Conservation (phyloP, 2,329 filamentous ascomycete genomes). For the Pseudopyricularia cyperi region DNA sequence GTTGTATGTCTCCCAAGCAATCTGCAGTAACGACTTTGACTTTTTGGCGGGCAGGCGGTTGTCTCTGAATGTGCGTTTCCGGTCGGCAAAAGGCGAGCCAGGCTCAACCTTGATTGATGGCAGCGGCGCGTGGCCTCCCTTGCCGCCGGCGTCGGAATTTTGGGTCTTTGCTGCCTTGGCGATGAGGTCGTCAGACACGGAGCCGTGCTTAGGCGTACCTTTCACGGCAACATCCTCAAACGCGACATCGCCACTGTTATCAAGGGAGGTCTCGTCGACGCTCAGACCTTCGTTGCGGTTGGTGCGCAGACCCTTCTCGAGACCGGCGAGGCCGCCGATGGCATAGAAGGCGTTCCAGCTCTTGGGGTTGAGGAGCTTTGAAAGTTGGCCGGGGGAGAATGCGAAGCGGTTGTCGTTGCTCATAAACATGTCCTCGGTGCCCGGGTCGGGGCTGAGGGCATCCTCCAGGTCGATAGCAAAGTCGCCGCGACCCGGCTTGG, state of each 20-base stretch:
- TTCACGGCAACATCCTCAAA: slow-evolving; percentile 49
- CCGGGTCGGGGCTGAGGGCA: slow-evolving; percentile 55
- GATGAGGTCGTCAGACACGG: slow-evolving; percentile 7
- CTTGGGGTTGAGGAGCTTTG: slow-evolving; percentile 71
- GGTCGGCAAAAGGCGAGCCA: background rate
- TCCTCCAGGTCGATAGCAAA: slow-evolving; percentile 25
- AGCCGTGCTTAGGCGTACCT: slow-evolving; percentile 20
- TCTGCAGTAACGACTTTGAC: slow-evolving; percentile 9
- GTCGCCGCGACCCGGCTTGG: background rate
- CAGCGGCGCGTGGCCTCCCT: background rate
- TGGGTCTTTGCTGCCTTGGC: background rate
- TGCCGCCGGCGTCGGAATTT: background rate
- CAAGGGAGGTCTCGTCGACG: slow-evolving; percentile 50
- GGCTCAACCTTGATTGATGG: background rate
- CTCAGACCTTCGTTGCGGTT: slow-evolving; percentile 53
- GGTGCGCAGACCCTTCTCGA: slow-evolving; percentile 62
- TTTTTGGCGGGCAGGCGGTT: slow-evolving; percentile 2
- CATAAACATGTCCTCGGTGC: slow-evolving; percentile 56
- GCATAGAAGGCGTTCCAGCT: slow-evolving; percentile 62
- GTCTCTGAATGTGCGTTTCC: slow-evolving; percentile 2
- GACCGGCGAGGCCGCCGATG: slow-evolving; percentile 56
- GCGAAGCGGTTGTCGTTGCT: slow-evolving; percentile 59
- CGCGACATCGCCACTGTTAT: slow-evolving; percentile 49
- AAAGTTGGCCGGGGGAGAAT: slow-evolving; percentile 59
- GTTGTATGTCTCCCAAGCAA: slow-evolving; percentile 60